These are phyloP conservation scores for Akanthomyces lecanii DNA, from an alignment of 2,329 filamentous ascomycete species.

Conservation along the genomic window DNA sequence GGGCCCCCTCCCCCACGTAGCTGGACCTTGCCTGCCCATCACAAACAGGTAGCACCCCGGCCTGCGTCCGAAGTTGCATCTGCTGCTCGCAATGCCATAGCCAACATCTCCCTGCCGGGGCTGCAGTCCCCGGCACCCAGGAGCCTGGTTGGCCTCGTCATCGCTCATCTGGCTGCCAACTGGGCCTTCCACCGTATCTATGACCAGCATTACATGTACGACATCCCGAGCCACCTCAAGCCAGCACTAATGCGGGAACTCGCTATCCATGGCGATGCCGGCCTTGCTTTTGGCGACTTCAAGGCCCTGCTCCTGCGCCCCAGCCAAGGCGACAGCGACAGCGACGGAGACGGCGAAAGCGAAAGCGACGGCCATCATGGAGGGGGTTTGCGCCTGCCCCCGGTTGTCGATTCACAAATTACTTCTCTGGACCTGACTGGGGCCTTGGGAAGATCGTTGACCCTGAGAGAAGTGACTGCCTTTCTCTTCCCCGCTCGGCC, in stretches of 20 bases:
- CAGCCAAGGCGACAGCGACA: conserved; percentile 19
- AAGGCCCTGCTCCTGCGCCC: conserved; percentile 40
- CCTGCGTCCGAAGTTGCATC: background rate
- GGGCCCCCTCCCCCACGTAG: conserved; percentile 57
- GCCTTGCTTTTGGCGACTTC: conserved; percentile 49
- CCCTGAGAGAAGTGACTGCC: conserved; percentile 48
- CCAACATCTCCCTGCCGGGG: conserved; percentile 39
- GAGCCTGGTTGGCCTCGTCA: conserved; percentile 48
- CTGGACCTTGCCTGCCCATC: conserved; percentile 39
- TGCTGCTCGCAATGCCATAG: conserved; percentile 16
- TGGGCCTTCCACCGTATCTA: conserved; percentile 55
- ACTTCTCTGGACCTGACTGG: conserved; percentile 51
- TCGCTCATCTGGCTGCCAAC: conserved; percentile 47
- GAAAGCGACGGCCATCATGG: conserved; percentile 19
- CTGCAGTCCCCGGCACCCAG: conserved; percentile 39
- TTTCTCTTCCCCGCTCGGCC: conserved; percentile 43
- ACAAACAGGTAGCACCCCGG: conserved; percentile 7
- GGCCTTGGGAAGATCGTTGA: conserved; percentile 47
- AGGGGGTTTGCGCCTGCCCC: background rate
- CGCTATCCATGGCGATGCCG: conserved; percentile 39
- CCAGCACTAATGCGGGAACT: conserved; percentile 49
- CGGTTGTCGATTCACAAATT: conserved; percentile 26
- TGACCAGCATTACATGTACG: conserved; percentile 53
- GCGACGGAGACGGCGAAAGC: conserved; percentile 15
- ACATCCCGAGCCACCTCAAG: conserved; percentile 50